phyloP scores from a whole-genome alignment of 176 grass and related monocot genomes.

The Aegilops sharonensis region DNA sequence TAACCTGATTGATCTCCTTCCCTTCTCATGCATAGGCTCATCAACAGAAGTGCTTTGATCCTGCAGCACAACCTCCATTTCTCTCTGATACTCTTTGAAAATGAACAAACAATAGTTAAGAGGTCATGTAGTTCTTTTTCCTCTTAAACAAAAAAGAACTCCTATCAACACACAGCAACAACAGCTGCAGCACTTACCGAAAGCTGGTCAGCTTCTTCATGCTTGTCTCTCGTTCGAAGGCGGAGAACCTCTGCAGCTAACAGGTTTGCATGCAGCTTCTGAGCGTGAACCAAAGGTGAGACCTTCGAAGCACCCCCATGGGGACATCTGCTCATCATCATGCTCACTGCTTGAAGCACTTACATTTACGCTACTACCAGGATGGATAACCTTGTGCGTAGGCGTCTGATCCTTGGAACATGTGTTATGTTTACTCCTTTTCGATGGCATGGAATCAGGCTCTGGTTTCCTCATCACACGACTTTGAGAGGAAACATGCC shows the following conservation, averaged over 20 bases:
- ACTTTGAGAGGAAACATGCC: too few relatives aligned
- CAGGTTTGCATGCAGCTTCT: constrained; percentile 70
- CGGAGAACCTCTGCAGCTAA: constrained; percentile 33
- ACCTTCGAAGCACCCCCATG: constrained; percentile 32
- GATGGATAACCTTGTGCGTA: constrained; percentile 43
- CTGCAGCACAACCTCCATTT: constrained; percentile 61
- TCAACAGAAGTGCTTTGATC: constrained; percentile 39
- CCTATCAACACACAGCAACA: background rate
- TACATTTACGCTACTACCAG: constrained; percentile 25
- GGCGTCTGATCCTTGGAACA: constrained; percentile 60
- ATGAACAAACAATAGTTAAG: constrained; percentile 8
- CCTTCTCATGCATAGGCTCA: constrained; percentile 39
- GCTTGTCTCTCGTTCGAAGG: too few relatives aligned
- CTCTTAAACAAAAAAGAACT: too few relatives aligned
- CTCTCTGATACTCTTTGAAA: constrained; percentile 33
- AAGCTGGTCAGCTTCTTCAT: constrained; percentile 62
- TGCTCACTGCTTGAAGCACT: constrained; percentile 34
- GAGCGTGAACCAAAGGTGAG: constrained; percentile 11
- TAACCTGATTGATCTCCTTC: constrained; percentile 53
- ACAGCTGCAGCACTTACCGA: constrained; percentile 51
- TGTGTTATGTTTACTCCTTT: constrained; percentile 51
- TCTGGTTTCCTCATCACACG: constrained; percentile 34
- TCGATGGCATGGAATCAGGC: constrained; percentile 65
- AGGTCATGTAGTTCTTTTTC: background rate
- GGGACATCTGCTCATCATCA: constrained; percentile 15